Base-by-base conservation (phyloP, 768 basidiomycete genomes). In the Rhizopogon vesiculosus region DNA sequence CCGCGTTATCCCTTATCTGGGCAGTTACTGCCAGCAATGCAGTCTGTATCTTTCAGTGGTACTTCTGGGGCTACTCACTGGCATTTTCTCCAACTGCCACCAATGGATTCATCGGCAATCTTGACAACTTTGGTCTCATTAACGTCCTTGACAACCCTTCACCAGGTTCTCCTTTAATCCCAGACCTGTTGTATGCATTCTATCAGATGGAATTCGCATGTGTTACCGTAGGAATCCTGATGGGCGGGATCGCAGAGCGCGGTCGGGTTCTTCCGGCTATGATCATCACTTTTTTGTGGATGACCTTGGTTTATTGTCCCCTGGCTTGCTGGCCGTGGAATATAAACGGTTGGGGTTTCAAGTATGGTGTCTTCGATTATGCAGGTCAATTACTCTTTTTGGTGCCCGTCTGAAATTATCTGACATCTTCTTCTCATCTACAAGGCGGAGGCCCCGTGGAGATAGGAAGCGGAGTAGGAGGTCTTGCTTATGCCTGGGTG, bases 151-250 rank as follows among this genome's bases (percentile, higher is more conserved):
- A 72, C 29, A 74, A 81, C 13, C 86, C 89, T 0, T 89, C 89
- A 9, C 86, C 88, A 12, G 93, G 89, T 13, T 89, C 89, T 0
- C 84, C 86, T 41, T 78, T 91, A 42, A 83, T 95, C 55, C 93
- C 93, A 8, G 85, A 85, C 54, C 75, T 94, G 46, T 76, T 95
- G 31, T 95, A 90, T 75, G 84, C 82, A 62, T 87, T 93, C 71
- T 93, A 89, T 75, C 89, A 91, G 66, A 87, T 89, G 86, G 88
- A 89, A 71, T 92, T 90, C 66, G 88, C 85, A 19, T 87, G 86
- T 54, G 89, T 93, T 16, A 92, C 90, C 1, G 85, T 87, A 15
- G 85, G 76, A 12, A 90, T 91, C 49, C 68, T 91, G 28, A 76
- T 89, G 78, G 88, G 88, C 43, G 87, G 89, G 8, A 80, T 91